Percentiles rank a stretch among this genome's conserved stretches.
Conservation (phyloP, 163 green algal species). For the Botryococcus braunii region DNA sequence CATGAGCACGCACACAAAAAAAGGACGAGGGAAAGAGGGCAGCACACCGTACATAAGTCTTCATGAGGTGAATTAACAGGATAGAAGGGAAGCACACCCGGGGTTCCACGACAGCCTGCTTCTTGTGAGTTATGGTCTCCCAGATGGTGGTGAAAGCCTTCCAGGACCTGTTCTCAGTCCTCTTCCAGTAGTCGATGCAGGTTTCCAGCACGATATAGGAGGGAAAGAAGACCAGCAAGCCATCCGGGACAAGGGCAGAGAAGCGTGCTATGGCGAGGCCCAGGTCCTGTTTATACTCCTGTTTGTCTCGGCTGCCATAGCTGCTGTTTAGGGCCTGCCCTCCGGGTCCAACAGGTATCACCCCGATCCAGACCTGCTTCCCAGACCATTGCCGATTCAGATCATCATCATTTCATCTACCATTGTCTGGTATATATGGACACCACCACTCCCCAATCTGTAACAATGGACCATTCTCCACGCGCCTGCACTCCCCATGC, state of each 20-base stretch:
- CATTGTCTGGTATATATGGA: too few species aligned
- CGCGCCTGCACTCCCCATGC: too few species aligned
- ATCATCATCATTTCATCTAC: too few species aligned
- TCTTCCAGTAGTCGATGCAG: slow-evolving; percentile 63
- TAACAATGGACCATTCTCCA: too few species aligned
- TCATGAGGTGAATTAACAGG: too few species aligned
- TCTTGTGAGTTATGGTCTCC: slow-evolving; percentile 50
- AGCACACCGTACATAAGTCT: too few species aligned
- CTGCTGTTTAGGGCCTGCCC: slow-evolving; percentile 60
- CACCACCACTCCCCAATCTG: too few species aligned
- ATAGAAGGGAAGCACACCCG: slow-evolving; percentile 11
- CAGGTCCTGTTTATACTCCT: slow-evolving; percentile 37
- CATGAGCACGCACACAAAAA: too few species aligned
- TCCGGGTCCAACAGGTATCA: slow-evolving; percentile 59
- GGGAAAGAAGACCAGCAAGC: slow-evolving; percentile 94
- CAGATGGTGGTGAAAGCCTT: too few species aligned
- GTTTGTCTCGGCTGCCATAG: slow-evolving; percentile 52
- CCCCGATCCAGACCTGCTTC: slow-evolving; percentile 72
- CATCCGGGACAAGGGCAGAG: slow-evolving; percentile 69
- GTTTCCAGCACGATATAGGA: slow-evolving; percentile 70
- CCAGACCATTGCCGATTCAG: too few species aligned
- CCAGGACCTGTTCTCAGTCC: too few species aligned
- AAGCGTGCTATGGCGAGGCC: slow-evolving; percentile 49
- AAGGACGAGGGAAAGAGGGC: too few species aligned
- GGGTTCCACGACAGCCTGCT: slow-evolving; percentile 75